Evolutionary conservation across 306 rosid genomes (phyloP).

Genomic region (Crotalaria pallida): DNA sequence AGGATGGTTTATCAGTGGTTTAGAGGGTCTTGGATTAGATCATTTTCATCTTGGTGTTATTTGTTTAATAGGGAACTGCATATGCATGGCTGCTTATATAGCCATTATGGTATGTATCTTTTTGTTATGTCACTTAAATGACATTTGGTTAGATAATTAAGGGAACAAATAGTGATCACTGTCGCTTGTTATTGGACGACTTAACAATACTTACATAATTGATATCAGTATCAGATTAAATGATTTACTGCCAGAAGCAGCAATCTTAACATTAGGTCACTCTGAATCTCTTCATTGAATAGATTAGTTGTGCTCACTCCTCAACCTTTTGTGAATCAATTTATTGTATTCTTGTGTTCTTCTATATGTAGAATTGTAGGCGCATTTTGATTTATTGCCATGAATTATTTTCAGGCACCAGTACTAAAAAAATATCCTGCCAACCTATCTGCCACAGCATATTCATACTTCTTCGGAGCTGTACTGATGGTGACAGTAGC

Average conservation of each 20-base stretch:
- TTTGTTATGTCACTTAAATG: not conserved
- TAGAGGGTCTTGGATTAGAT: constrained; percentile 50
- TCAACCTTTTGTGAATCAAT: constrained; percentile 7
- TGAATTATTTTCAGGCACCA: constrained; percentile 69
- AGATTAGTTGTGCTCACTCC: not conserved
- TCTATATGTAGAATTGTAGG: constrained; percentile 5
- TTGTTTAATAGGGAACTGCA: constrained; percentile 85
- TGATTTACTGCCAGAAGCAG: not conserved
- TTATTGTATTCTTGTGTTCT: not conserved
- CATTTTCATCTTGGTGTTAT: constrained; percentile 78
- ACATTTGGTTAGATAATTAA: not conserved
- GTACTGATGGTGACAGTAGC: constrained; percentile 62
- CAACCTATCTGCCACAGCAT: too few relatives aligned
- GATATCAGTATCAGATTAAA: constrained; percentile 13
- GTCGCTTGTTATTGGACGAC: not conserved
- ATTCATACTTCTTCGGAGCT: constrained; percentile 78
- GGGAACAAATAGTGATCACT: not conserved
- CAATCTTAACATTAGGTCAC: not conserved
- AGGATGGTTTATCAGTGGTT: constrained; percentile 62
- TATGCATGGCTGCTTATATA: constrained; percentile 90
- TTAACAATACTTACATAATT: not conserved
- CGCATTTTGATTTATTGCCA: not conserved
- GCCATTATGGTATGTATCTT: constrained; percentile 65
- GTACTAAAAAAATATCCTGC: constrained; percentile 71
- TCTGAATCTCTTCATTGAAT: not conserved